Conservation (phyloP, 805 yeast species). For the Groenewaldozyma tartarivorans region DNA sequence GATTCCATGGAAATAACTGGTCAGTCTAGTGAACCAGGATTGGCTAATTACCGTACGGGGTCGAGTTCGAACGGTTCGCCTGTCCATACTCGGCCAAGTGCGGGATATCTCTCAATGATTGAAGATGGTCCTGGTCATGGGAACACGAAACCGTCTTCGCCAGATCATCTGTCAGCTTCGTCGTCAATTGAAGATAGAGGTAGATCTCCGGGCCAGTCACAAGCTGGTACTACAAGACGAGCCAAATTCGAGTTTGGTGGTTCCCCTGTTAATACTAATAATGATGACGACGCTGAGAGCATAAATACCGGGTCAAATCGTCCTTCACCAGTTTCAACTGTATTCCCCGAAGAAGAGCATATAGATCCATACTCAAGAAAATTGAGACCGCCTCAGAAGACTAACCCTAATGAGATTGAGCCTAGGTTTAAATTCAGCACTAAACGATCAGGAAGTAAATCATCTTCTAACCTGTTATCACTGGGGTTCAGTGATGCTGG, state of each 20-base stretch:
- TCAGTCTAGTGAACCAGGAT: not conserved
- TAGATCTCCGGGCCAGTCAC: not conserved
- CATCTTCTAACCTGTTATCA: conserved; percentile 8
- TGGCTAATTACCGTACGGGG: not conserved
- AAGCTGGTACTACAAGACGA: not conserved
- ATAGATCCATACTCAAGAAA: conserved; percentile 28
- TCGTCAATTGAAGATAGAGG: not conserved
- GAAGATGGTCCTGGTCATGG: conserved; percentile 3
- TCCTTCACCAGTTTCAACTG: not conserved
- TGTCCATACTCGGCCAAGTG: conserved; percentile 8
- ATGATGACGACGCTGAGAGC: not conserved
- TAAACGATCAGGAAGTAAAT: conserved; percentile 4
- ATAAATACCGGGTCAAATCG: not conserved
- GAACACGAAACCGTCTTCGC: conserved; percentile 11
- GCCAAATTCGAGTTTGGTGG: not conserved
- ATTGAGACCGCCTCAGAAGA: conserved; percentile 20
- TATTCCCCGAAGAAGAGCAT: conserved; percentile 17
- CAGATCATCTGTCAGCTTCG: not conserved
- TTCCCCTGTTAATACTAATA: not conserved
- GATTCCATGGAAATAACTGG: not conserved
- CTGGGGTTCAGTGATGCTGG: conserved; percentile 4
- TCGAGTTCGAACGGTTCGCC: not conserved
- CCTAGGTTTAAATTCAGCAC: conserved; percentile 27
- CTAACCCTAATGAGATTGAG: conserved; percentile 22
- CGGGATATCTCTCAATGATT: conserved; percentile 6